These are phyloP conservation scores for Apiotrichum montevideense DNA, from an alignment of 1,284 basidiomycete genomes.

Conservation along the genomic window DNA sequence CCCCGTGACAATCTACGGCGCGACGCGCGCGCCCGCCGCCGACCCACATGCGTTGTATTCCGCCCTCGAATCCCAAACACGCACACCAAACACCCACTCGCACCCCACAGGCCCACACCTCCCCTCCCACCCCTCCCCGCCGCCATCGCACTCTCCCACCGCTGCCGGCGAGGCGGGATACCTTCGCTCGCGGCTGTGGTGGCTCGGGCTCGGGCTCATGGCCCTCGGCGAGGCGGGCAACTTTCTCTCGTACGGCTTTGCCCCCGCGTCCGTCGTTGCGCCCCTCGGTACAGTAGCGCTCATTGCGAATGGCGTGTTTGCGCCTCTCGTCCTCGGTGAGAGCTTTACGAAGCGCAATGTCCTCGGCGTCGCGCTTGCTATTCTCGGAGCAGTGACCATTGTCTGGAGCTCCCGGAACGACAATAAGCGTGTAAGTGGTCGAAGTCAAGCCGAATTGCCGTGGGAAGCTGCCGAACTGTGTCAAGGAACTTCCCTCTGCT, in stretches of 20 bases:
- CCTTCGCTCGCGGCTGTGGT: slow-evolving; percentile 82
- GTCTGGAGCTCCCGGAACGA: slow-evolving; percentile 70
- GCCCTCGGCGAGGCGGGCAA: slow-evolving; percentile 87
- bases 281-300: slow-evolving; percentile 87
- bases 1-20: too few species aligned
- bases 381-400: slow-evolving; percentile 83
- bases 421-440: slow-evolving; percentile 54
- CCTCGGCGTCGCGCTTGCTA: slow-evolving; percentile 74
- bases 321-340: slow-evolving; percentile 67
- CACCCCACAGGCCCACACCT: too few species aligned
- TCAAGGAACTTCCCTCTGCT: too few species aligned
- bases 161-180: slow-evolving; percentile 53
- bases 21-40: too few species aligned
- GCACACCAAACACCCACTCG: too few species aligned
- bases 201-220: slow-evolving; percentile 83
- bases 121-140: background rate
- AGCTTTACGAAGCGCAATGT: slow-evolving; percentile 60
- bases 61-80: too few species aligned
- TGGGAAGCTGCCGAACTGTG: too few species aligned
- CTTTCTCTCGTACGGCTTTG: slow-evolving; percentile 80
- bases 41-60: too few species aligned
- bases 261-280: slow-evolving; percentile 90
- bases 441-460: too few species aligned
- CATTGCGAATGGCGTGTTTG: slow-evolving; percentile 90
- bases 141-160: slow-evolving; percentile 1